Conservation (phyloP, 2,329 filamentous ascomycete genomes). For the Stemphylium lycopersici region DNA sequence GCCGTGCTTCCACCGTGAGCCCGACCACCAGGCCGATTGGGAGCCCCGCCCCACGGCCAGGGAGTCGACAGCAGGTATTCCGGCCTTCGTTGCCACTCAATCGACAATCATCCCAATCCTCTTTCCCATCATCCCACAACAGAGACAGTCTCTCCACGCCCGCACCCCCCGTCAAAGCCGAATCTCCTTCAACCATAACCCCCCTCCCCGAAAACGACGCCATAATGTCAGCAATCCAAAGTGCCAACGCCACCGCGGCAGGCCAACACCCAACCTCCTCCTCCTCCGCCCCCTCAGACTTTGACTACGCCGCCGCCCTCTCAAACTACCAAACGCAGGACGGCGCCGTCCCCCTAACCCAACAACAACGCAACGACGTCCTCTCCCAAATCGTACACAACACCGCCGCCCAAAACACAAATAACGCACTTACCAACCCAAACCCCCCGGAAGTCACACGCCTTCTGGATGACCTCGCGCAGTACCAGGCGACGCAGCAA, state of each 20-base stretch:
- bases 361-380: constrained; percentile 56
- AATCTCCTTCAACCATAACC: constrained; percentile 47
- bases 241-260: constrained; percentile 50
- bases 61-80: constrained; percentile 30
- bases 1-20: constrained; percentile 42
- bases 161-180: constrained; percentile 47
- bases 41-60: constrained; percentile 33
- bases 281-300: constrained; percentile 38
- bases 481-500: constrained; percentile 71
- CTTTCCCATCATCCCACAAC: constrained; percentile 10
- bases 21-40: constrained; percentile 34
- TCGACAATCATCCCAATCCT: constrained; percentile 20
- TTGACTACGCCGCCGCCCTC: constrained; percentile 56
- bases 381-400: constrained; percentile 57
- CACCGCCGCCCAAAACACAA: constrained; percentile 50
- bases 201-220: constrained; percentile 52
- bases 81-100: constrained; percentile 27
- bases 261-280: constrained; percentile 34
- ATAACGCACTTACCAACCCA: constrained; percentile 64
- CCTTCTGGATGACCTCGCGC: constrained; percentile 65
- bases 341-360: constrained; percentile 54
- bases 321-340: constrained; percentile 56
- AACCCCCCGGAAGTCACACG: constrained; percentile 60
- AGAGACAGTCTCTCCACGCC: constrained; percentile 20
- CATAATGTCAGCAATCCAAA: constrained; percentile 58